Evolutionary conservation across 768 basidiomycete genomes (phyloP), one percentile per base, ranked within the genome.

Genomic region (Serendipita sp.): DNA sequence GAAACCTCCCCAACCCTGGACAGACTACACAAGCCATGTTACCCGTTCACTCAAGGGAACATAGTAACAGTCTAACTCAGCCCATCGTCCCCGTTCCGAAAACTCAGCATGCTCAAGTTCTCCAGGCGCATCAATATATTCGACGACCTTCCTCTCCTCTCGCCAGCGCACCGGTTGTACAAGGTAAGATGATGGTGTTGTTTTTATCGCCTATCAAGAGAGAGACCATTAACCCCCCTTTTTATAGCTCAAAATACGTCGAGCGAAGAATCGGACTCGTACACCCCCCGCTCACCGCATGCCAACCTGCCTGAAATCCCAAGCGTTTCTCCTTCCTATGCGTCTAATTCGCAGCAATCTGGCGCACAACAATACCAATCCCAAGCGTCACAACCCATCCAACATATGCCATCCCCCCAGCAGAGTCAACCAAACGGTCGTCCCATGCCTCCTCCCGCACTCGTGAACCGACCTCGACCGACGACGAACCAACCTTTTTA

Each of bases 81-180:
- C 8, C 18, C 4, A 60, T 60, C 10, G 34, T 60, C 8, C 55
- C 55, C 8, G 55, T 60, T 60, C 55, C 55, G n/a, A 60, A 60
- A 36, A 60, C 55, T 10, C 55, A 60, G 29, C 55, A 60, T 10
- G 55, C 55, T 23, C 55, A 60, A 60, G 27, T 60, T 10, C 23
- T 37, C 33, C 48, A 50, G n/a, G 6, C 48, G n/a, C 55, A 60
- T n/a, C 55, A 60, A 34, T 60, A 11, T 10, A 60, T 34, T 8
- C 55, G 55, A n/a, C 11, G 55, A 27, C 55, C 55, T 60, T 60
- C 55, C 27, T 60, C 55, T 36, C 55, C 55, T 31, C 55, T 60
- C 8, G 55, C 55, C 8, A 60, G 55, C 16, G 16, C n/a, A 34
- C 55, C 55, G 10, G 55, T 60, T 33, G 16, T 60, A 60, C 48